A percentile compares a stretch with the other conserved stretches of the same genome.
Evolutionary conservation across 805 yeast species (phyloP).

Genomic region (Schwanniomyces pseudopolymorphus): DNA sequence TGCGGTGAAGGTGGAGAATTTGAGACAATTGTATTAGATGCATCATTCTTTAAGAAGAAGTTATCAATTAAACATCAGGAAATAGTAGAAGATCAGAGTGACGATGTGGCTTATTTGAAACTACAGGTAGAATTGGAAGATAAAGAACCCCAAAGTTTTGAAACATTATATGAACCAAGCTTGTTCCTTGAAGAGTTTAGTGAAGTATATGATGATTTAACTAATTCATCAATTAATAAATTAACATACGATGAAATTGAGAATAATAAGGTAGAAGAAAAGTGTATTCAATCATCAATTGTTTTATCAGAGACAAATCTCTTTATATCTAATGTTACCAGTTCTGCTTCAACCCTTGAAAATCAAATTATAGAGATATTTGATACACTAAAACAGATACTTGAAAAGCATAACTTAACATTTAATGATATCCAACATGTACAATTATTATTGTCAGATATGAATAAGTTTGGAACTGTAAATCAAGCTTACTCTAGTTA

Average conservation of each 20-base stretch:
- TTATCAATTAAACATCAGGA: constrained; percentile 42
- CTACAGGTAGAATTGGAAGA: constrained; percentile 51
- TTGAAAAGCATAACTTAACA: constrained; percentile 28
- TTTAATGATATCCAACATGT: constrained; percentile 57
- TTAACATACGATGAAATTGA: neutral
- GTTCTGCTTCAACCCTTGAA: constrained; percentile 15
- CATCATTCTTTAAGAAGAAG: constrained; percentile 69
- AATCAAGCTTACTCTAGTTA: constrained; percentile 59
- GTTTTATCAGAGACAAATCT: constrained; percentile 15
- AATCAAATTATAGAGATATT: constrained; percentile 54
- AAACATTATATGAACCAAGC: constrained; percentile 27
- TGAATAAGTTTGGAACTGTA: constrained; percentile 61
- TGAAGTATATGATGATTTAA: constrained; percentile 24
- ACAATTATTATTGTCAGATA: constrained; percentile 59
- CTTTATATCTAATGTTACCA: constrained; percentile 30
- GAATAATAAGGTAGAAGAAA: neutral
- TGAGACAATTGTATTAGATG: constrained; percentile 88
- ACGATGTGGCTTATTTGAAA: constrained; percentile 69
- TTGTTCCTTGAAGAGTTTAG: constrained; percentile 43
- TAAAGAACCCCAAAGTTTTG: constrained; percentile 23
- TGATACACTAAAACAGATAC: constrained; percentile 32
- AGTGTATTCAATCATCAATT: neutral
- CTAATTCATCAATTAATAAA: neutral
- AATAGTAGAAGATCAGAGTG: constrained; percentile 50
- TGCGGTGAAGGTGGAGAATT: constrained; percentile 99